A percentile compares a stretch with the other conserved stretches of the same genome.
Evolutionary conservation across 1,139 yeast genomes (phyloP).

Genomic region (Lipomyces yarrowii): DNA sequence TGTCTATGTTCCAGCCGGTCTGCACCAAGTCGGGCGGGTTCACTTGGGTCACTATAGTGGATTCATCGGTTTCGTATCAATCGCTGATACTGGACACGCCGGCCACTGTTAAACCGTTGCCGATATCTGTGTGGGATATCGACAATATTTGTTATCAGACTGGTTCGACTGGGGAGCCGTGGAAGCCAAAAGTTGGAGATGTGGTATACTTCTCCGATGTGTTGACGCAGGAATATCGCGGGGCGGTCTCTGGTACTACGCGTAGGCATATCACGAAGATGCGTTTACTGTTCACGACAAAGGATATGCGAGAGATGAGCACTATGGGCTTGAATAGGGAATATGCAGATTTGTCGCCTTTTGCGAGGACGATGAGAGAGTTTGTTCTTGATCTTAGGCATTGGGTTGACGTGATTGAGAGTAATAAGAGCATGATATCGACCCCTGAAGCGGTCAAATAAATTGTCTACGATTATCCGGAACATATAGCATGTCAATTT

Average conservation of each 20-base stretch:
- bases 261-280: slow-evolving; percentile 3
- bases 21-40: background rate
- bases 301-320: background rate
- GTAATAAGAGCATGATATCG: slow-evolving; percentile 9
- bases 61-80: slow-evolving; percentile 12
- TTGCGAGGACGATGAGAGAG: background rate
- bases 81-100: background rate
- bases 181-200: slow-evolving; percentile 11
- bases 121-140: slow-evolving; percentile 12
- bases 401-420: slow-evolving; percentile 14
- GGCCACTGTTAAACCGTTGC: slow-evolving; percentile 7
- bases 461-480: background rate
- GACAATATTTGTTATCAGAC: background rate
- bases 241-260: slow-evolving; percentile 9
- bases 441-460: background rate
- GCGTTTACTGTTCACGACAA: background rate
- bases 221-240: background rate
- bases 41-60: slow-evolving; percentile 14
- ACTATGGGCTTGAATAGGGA: background rate
- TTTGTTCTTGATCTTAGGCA: slow-evolving; percentile 8
- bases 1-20: slow-evolving; percentile 3
- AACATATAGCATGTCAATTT: too few relatives aligned
- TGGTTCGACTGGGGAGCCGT: background rate
- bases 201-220: slow-evolving; percentile 13
- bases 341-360: background rate